Percentiles rank a stretch among this genome's conserved stretches.
Conservation (phyloP, 2,329 filamentous ascomycete genomes). For the Xylaria sp. region DNA sequence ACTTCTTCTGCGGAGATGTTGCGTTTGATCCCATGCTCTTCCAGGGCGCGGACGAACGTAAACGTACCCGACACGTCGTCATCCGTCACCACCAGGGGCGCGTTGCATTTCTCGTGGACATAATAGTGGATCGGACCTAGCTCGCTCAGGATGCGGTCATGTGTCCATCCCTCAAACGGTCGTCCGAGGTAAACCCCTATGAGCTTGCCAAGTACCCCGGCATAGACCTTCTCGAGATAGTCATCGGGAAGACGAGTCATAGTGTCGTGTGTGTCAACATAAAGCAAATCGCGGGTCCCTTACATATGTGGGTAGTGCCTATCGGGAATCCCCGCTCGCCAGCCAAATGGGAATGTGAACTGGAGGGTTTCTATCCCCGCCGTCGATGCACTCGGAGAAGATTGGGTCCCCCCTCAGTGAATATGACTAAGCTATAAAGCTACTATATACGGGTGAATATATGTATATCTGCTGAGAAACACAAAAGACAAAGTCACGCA, state of each 20-base stretch:
- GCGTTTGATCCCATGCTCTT: conserved; percentile 32
- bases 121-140: conserved; percentile 39
- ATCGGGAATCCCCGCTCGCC: neutral
- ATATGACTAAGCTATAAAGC: neutral
- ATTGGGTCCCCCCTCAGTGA: neutral
- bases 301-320: too few relatives aligned
- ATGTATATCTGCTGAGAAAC: neutral
- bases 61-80: conserved; percentile 42
- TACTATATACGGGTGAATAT: too few relatives aligned
- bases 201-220: conserved; percentile 44
- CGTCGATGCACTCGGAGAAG: neutral
- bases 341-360: neutral
- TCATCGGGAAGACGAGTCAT: conserved; percentile 22
- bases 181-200: conserved; percentile 44
- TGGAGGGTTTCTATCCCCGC: neutral
- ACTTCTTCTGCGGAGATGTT: conserved; percentile 26
- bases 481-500: neutral
- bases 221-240: conserved; percentile 41
- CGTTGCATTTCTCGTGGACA: conserved; percentile 34
- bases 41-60: conserved; percentile 40
- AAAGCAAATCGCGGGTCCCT: too few relatives aligned
- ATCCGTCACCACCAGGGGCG: conserved; percentile 38
- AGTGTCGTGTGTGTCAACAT: too few relatives aligned
- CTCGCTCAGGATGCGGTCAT: conserved; percentile 36
- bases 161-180: conserved; percentile 43